Percentiles rank a stretch among this genome's conserved stretches.
phyloP scores from a whole-genome alignment of 179 eudicot species.

The Actinidia polygama region DNA sequence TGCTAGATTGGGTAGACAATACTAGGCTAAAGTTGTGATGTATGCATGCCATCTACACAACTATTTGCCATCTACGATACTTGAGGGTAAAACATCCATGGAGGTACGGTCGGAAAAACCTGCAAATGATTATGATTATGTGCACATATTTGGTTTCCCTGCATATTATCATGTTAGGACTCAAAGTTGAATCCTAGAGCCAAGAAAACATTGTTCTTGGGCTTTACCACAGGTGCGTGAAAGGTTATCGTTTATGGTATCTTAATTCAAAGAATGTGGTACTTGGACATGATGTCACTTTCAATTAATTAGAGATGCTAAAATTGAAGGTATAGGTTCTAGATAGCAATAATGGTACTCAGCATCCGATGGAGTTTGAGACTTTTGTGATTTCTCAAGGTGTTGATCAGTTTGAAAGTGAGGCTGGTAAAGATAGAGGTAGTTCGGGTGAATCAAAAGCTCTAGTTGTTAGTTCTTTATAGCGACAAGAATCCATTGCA shows the following conservation, averaged over 20 bases:
- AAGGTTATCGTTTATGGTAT: background rate
- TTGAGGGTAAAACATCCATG: slow-evolving; percentile 2
- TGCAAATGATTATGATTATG: background rate
- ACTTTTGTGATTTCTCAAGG: no score
- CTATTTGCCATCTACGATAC: background rate
- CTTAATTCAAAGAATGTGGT: no score
- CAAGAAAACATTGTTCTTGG: background rate
- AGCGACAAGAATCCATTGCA: background rate
- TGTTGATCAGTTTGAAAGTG: no score
- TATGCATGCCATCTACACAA: background rate
- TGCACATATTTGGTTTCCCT: background rate
- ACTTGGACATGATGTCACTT: no score
- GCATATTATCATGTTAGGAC: slow-evolving; percentile 1
- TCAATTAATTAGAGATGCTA: no score
- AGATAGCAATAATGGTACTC: no score
- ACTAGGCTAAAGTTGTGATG: slow-evolving; percentile 13
- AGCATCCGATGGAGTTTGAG: no score
- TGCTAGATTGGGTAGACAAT: background rate
- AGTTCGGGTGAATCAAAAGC: no score
- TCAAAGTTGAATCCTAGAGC: slow-evolving; percentile 2
- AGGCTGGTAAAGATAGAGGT: no score
- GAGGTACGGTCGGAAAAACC: slow-evolving; percentile 12
- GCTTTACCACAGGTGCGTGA: background rate
- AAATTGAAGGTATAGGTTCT: no score
- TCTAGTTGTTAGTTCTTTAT: no score